Base-by-base conservation (phyloP, 129 eudicot genomes). In the Escallonia herrerae region DNA sequence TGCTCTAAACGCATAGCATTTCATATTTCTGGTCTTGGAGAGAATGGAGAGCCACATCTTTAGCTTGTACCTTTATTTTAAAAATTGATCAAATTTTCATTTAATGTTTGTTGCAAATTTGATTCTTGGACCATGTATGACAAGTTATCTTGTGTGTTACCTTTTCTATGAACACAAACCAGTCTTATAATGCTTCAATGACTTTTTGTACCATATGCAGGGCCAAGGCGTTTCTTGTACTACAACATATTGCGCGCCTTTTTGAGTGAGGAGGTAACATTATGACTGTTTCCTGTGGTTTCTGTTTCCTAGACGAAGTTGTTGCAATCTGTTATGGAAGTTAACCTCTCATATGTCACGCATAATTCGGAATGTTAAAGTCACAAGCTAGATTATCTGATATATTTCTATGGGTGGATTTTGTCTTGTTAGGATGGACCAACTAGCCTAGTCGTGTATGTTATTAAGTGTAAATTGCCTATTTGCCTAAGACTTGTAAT, bases 161-260 rank as follows among this genome's bases (percentile, higher is more conserved):
- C 10, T 46, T 40, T 63, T 53, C 3, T 49, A 49, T 49, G 54
- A 49, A 11, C 9, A 7, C 13, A 49, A 49, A 49, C 54, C 12
- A 49, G 8, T n/a, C 11, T 3, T 51, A 51, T 11, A 6, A 6
- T 51, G 56, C 56, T 51, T 11, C 43, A 70, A 63, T 41, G n/a
- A 60, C 69, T 47, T 65, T 44, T 66, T 72, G 1, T 60, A 50
- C 38, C 49, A 48, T 43, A 13, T 79, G 85, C 83, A 93, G 99
- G 80, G 64, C 86, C 96, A 68, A 89, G 99, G 74, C 96, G 80
- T 45, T 82, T 84, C 71, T 68, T 93, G 76, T 86, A 86, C 81
- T 86, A 81, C 84, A 93, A 67, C 39, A 77, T 86, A 9, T 15
- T 83, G 86, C 89, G 93, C 38, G 71, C 86, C 57, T 81, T 93